Percentiles rank a stretch among this genome's conserved stretches.
Evolutionary conservation across 352 stramenopile genomes (phyloP).

Genomic region (Globisporangium splendens): DNA sequence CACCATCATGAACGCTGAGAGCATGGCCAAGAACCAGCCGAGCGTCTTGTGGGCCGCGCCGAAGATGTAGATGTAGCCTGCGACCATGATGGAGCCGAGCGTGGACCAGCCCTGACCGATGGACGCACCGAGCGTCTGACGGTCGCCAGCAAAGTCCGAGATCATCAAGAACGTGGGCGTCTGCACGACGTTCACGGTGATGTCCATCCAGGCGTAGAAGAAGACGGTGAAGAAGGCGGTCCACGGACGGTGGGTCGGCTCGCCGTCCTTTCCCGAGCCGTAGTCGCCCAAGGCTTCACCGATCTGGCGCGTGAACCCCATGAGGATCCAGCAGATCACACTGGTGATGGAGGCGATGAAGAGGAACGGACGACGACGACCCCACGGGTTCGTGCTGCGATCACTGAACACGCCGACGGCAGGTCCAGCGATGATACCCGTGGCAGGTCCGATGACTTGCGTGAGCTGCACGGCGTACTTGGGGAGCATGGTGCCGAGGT

Average conservation of each 20-base stretch:
- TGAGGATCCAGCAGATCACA: slow-evolving; percentile 22
- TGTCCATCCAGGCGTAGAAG: too few relatives aligned
- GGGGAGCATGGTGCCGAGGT: slow-evolving; percentile 21
- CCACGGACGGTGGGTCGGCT: too few relatives aligned
- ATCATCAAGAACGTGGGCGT: too few relatives aligned
- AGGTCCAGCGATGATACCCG: slow-evolving; percentile 18
- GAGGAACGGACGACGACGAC: slow-evolving; percentile 23
- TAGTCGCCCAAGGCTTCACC: slow-evolving; percentile 6
- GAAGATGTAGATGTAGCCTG: slow-evolving; percentile 28
- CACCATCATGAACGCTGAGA: slow-evolving; percentile 21
- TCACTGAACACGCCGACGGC: slow-evolving; percentile 17
- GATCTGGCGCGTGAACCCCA: slow-evolving; percentile 23
- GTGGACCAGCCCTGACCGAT: slow-evolving; percentile 26
- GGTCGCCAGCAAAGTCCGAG: slow-evolving; percentile 12
- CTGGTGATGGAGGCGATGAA: slow-evolving; percentile 11
- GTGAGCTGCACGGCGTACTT: slow-evolving; percentile 19
- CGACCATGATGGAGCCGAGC: slow-evolving; percentile 24
- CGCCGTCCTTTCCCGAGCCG: too few relatives aligned
- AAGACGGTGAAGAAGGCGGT: too few relatives aligned
- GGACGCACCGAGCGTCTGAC: slow-evolving; percentile 24
- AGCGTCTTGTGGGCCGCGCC: slow-evolving; percentile 25
- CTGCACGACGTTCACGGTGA: too few relatives aligned
- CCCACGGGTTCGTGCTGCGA: slow-evolving; percentile 10
- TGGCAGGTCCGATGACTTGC: slow-evolving; percentile 22
- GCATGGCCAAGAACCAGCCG: slow-evolving; percentile 27